These are phyloP conservation scores for Gloeostereum incarnatum DNA, from an alignment of 768 basidiomycete genomes.

Conservation along the genomic window DNA sequence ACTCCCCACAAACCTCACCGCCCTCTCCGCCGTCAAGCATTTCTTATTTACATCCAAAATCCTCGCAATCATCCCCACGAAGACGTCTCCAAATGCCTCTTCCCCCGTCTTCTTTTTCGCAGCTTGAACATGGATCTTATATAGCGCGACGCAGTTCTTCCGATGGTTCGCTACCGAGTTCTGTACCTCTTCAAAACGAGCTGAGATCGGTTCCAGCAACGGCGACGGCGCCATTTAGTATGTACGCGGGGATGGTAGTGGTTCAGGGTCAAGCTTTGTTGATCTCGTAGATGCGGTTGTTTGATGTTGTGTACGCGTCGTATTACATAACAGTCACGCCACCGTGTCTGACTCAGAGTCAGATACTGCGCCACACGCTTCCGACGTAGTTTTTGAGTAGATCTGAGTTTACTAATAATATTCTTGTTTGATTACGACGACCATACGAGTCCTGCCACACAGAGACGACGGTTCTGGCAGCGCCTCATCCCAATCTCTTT, in stretches of 20 bases:
- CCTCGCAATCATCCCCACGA: conserved; percentile 65
- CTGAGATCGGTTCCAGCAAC: conserved; percentile 20
- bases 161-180: conserved; percentile 77
- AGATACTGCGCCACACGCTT: not conserved
- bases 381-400: no score
- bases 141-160: conserved; percentile 83
- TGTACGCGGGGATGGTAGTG: not conserved
- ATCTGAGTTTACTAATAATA: no score
- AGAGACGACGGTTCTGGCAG: no score
- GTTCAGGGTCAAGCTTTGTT: no score
- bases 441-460: no score
- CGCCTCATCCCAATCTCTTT: no score
- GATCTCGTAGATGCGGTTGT: no score
- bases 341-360: not conserved
- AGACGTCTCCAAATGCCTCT: conserved; percentile 64
- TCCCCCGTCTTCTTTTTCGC: conserved; percentile 63
- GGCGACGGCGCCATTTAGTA: conserved; percentile 6
- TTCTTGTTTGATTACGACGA: no score
- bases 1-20: conserved; percentile 78
- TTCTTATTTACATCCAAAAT: conserved; percentile 82
- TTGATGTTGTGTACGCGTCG: no score
- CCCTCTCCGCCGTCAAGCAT: conserved; percentile 73
- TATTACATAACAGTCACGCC: not conserved
- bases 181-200: conserved; percentile 74
- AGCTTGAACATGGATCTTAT: conserved; percentile 73